Evolutionary conservation across 1,139 yeast genomes (phyloP), one percentile per base, ranked within the genome.

Genomic region (Sugiyamaella sp.): DNA sequence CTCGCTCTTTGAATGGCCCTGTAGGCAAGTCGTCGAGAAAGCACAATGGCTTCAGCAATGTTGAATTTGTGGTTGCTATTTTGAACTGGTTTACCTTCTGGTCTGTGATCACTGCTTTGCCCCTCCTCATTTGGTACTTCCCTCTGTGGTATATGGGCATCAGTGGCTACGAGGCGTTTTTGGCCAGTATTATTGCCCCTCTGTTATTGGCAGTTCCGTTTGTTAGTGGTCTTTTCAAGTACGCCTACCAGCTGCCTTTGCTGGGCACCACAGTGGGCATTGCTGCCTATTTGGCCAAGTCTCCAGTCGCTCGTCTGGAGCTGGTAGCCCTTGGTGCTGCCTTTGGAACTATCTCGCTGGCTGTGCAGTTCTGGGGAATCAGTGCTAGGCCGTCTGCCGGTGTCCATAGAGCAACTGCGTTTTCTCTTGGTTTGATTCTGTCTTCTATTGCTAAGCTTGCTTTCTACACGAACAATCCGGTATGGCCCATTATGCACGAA

Each of bases 81-180:
- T 47, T 64, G 54, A 71, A 71, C 58, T 68, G 66, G 4, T 85
- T 82, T 67, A 77, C 89, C 55, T 88, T 88, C 68, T 93, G 97
- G 97, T 78, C 97, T 0, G 84, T 85, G 17, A 63, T 82, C 48
- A 86, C 98, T 1, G 81, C 97, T 0, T 74, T 93, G 58, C 86
- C 90, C 51, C 78, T 95, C 55, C 82, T 95, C 66, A 85, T 93
- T 49, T 93, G 99, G 99, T 89, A 88, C 73, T 93, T 93, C 77
- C 99, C 99, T 16, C 77, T 93, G 58, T 93, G 99, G 99, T 82
- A 86, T 67, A 90, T 93, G 98, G 98, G 98, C 6, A 85, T 93
- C 54, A 86, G 96, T 1, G 99, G 99, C 2, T 90, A 87, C 68
- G 99, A 93, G 70, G 86, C 87, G 0, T 80, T 84, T 1, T 76